These are phyloP conservation scores for Pleurotus tuoliensis DNA, from an alignment of 768 basidiomycete genomes.

Conservation along the genomic window DNA sequence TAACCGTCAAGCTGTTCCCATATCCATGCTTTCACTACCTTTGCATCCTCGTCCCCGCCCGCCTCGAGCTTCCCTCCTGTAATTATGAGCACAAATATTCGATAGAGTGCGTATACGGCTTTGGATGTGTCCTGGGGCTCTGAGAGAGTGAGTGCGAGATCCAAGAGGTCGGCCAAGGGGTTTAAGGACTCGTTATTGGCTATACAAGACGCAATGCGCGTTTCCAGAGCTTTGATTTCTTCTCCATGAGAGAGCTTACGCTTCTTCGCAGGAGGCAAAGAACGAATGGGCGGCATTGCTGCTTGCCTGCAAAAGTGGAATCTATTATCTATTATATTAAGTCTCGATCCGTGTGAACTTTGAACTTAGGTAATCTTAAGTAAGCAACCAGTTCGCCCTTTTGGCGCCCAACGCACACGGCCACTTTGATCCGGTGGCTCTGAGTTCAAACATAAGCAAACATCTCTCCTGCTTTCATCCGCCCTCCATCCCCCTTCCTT, in stretches of 20 bases:
- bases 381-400: too few relatives aligned
- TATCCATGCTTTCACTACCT: constrained; percentile 75
- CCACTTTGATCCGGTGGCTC: too few relatives aligned
- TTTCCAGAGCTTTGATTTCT: constrained; percentile 48
- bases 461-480: too few relatives aligned
- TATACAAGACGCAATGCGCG: constrained; percentile 49
- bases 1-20: constrained; percentile 72
- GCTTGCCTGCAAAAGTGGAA: too few relatives aligned
- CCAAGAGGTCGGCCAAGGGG: constrained; percentile 68
- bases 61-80: constrained; percentile 50
- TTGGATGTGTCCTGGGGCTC: constrained; percentile 62
- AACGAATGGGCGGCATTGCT: constrained; percentile 33
- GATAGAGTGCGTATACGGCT: constrained; percentile 77
- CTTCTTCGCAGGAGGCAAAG: constrained; percentile 49
- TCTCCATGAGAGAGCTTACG: constrained; percentile 36
- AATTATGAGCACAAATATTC: constrained; percentile 68
- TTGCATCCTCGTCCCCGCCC: constrained; percentile 46
- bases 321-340: too few relatives aligned
- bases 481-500: too few relatives aligned
- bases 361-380: too few relatives aligned
- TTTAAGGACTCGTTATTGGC: constrained; percentile 66
- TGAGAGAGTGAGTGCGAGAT: constrained; percentile 42
- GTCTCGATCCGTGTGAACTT: too few relatives aligned
- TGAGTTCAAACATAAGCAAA: too few relatives aligned
- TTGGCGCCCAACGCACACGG: too few relatives aligned